A percentile compares a stretch with the other conserved stretches of the same genome.
phyloP scores from a whole-genome alignment of 345 rosid species.

The Aegle marmelos region DNA sequence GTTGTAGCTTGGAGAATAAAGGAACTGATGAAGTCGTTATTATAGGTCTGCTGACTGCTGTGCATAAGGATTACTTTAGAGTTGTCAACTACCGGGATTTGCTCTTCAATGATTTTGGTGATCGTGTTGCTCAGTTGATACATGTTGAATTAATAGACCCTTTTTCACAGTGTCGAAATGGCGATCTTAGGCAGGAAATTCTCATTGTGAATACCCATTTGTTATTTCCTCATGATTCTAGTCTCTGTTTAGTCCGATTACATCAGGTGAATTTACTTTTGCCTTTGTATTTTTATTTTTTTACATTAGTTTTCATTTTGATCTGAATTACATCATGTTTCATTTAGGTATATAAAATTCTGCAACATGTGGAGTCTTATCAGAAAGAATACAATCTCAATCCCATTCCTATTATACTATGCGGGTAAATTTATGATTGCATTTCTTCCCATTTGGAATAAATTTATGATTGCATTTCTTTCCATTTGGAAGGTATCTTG shows the following conservation, averaged over 20 bases:
- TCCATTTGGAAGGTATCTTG: background rate
- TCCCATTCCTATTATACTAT: constrained; percentile 71
- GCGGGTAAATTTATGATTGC: constrained; percentile 52
- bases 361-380: constrained; percentile 75
- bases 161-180: constrained; percentile 28
- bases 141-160: constrained; percentile 59
- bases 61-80: constrained; percentile 70
- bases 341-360: constrained; percentile 74
- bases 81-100: constrained; percentile 67
- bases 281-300: background rate
- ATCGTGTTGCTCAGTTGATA: constrained; percentile 70
- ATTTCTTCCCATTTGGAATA: constrained; percentile 13
- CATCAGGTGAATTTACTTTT: constrained; percentile 46
- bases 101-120: constrained; percentile 74
- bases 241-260: constrained; percentile 65
- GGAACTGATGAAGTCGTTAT: background rate
- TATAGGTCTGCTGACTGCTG: constrained; percentile 71
- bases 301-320: background rate
- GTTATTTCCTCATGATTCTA: constrained; percentile 87
- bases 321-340: background rate
- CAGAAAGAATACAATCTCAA: constrained; percentile 72
- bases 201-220: constrained; percentile 93
- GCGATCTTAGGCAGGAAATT: constrained; percentile 44
- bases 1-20: no score
- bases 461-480: background rate